Evolutionary conservation across 768 basidiomycete species (phyloP).

Genomic region (Boletus subcaerulescens): DNA sequence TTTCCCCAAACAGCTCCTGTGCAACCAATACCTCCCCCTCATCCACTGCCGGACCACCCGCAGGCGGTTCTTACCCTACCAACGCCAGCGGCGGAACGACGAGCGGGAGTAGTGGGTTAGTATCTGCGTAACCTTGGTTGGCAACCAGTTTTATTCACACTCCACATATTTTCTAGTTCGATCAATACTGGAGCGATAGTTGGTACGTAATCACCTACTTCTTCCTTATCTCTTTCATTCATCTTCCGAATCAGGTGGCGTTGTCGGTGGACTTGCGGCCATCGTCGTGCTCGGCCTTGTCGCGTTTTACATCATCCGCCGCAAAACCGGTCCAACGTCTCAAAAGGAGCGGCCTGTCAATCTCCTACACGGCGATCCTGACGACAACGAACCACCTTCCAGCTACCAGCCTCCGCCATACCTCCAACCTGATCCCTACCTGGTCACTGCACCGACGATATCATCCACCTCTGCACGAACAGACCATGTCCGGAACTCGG

Average conservation of each 20-base stretch:
- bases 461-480: constrained; percentile 37
- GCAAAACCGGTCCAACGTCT: constrained; percentile 38
- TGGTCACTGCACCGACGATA: constrained; percentile 60
- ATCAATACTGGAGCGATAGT: constrained; percentile 50
- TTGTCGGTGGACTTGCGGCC: constrained; percentile 54
- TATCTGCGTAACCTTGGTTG: background rate
- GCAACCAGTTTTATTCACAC: background rate
- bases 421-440: constrained; percentile 74
- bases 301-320: constrained; percentile 48
- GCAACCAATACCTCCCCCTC: constrained; percentile 61
- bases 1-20: constrained; percentile 50
- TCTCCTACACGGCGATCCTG: constrained; percentile 57
- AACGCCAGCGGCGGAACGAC: constrained; percentile 39
- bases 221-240: background rate
- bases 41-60: constrained; percentile 73
- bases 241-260: constrained; percentile 40
- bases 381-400: constrained; percentile 42
- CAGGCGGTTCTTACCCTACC: constrained; percentile 71
- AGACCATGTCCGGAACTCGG: constrained; percentile 19
- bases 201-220: constrained; percentile 31
- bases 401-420: constrained; percentile 61
- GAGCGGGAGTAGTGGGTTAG: constrained; percentile 26
- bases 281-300: constrained; percentile 41
- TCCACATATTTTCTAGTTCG: constrained; percentile 12
- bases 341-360: constrained; percentile 62